Conservation (phyloP, 176 grass and related monocot genomes). For the Poa annua region DNA sequence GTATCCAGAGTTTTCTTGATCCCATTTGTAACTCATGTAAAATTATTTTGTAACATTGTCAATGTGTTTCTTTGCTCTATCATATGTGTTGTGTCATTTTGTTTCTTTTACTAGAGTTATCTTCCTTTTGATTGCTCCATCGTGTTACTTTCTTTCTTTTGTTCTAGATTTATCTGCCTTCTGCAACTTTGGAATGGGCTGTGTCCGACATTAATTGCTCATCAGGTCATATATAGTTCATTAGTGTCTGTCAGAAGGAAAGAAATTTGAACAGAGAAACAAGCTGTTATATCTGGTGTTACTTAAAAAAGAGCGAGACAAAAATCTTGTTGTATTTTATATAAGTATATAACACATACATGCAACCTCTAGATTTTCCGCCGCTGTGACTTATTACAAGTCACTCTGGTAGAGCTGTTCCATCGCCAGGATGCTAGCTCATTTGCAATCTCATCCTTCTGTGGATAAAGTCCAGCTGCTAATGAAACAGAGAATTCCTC, state of each 20-base stretch:
- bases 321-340: neutral
- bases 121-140: neutral
- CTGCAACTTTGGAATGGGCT: too few relatives aligned
- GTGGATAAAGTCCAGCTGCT: neutral
- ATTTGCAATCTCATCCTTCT: neutral
- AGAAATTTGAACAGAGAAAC: neutral
- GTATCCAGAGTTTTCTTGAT: too few relatives aligned
- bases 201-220: neutral
- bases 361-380: neutral
- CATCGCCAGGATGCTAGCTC: slow-evolving; percentile 16
- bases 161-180: too few relatives aligned
- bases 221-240: neutral
- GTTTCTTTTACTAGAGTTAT: too few relatives aligned
- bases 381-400: neutral
- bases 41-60: neutral
- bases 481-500: slow-evolving; percentile 6
- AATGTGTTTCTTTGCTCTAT: too few relatives aligned
- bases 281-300: neutral
- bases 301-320: neutral
- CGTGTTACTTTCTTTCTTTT: neutral
- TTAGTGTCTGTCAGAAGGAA: neutral
- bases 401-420: neutral
- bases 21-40: too few relatives aligned
- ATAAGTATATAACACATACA: neutral
- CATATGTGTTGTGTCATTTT: too few relatives aligned